Base-by-base conservation (phyloP, 2,329 filamentous ascomycete genomes). In the Eurotiales sp. region DNA sequence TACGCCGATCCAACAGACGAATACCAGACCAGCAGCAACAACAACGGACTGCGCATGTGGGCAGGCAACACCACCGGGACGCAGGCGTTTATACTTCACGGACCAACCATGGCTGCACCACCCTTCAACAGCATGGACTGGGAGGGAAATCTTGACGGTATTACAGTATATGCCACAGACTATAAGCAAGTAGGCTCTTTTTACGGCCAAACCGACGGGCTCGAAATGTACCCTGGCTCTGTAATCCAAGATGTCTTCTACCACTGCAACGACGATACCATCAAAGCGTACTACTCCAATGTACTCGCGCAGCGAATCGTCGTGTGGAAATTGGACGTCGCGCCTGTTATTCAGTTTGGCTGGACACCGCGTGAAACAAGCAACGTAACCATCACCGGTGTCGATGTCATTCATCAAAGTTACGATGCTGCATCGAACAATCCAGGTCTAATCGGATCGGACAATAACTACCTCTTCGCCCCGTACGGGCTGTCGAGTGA, bases 111-210 rank as follows among this genome's bases (percentile, higher is more conserved):
- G 27, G 68, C 64, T 37, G 54, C 65, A 0, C 68, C 65, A 1
- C 67, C 67, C 0, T 71, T 72, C 59, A 72, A 71, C 55, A 66
- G 56, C 37, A 67, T 72, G 60, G 69, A 71, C 55, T 60, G 61
- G 42, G 50, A 51, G 17, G 53, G 54, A 17, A 58, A 62, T 39
- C 10, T 41, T n/a, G 21, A 25, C 8, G 36, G 14, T 3, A 22
- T 50, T 17, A 42, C 46, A n/a, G 41, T 27, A 11, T 12, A 17
- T 7, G 53, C 68, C 22, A 29, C 37, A 12, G 69, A 72, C 48
- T 71, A 70, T 54, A 71, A 71, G 56, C 69, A 71, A 53, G 69
- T 71, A 27, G 68, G 69, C 8, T 64, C 68, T 10, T 72, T 64
- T 53, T 72, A 64, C 48, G 56, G 55, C 19, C 69, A 71, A 55